These are phyloP conservation scores for Botrytis byssoidea DNA, from an alignment of 2,329 filamentous ascomycete genomes.

Conservation along the genomic window DNA sequence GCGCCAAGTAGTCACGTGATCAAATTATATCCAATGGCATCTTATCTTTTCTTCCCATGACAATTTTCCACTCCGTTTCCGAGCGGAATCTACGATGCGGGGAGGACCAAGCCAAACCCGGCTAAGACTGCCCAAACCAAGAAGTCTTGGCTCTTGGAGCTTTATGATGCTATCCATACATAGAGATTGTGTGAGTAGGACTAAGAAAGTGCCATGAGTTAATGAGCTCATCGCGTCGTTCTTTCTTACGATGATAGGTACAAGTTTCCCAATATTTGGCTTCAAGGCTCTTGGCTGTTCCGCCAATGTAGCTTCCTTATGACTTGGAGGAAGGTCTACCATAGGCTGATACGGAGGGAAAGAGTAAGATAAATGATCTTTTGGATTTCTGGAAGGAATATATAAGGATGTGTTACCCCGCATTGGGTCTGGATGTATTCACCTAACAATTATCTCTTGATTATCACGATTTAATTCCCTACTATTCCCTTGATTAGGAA, in stretches of 20 bases:
- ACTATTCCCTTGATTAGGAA: conserved; percentile 39
- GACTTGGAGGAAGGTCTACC: background rate
- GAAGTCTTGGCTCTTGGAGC: background rate
- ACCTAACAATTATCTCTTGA: background rate
- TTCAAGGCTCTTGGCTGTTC: conserved; percentile 4
- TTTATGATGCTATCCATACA: background rate
- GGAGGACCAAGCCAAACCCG: background rate
- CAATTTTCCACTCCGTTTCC: background rate
- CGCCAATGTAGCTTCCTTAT: background rate
- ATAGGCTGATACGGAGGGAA: background rate
- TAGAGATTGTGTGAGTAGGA: background rate
- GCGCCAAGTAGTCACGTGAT: background rate
- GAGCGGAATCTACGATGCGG: conserved; percentile 9
- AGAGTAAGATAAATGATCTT: background rate
- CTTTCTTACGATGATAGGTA: background rate
- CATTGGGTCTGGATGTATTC: background rate
- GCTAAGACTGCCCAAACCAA: background rate
- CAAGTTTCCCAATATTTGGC: background rate
- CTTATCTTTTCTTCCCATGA: background rate
- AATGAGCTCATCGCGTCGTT: conserved; percentile 7
- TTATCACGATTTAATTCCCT: conserved; percentile 29
- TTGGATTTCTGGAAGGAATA: background rate
- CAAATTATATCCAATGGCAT: background rate
- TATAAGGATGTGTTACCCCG: conserved; percentile 7
- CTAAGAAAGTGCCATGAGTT: conserved; percentile 4